These are phyloP conservation scores for Coemansia sp. DNA, from an alignment of 371 early-diverging fungal species.

Conservation along the genomic window DNA sequence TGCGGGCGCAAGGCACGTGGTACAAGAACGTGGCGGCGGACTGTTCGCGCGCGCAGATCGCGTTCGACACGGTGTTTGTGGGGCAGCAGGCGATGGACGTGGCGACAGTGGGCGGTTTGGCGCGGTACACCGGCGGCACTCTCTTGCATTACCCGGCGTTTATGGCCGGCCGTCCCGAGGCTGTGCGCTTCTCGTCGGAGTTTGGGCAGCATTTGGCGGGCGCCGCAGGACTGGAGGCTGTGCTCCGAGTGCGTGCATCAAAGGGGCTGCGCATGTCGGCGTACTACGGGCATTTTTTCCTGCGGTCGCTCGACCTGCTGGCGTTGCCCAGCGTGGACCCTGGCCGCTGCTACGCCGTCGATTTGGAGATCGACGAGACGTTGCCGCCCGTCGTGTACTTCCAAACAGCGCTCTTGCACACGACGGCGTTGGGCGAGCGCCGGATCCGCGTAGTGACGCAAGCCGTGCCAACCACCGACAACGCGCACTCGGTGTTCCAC, in stretches of 20 bases:
- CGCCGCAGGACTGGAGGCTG: conserved; percentile 71
- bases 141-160: conserved; percentile 95
- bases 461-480: conserved; percentile 83
- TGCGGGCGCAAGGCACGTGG: conserved; percentile 81
- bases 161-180: conserved; percentile 85
- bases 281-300: conserved; percentile 96
- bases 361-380: conserved; percentile 84
- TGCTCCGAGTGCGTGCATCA: conserved; percentile 92
- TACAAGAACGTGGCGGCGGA: conserved; percentile 95
- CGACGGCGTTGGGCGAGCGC: conserved; percentile 81
- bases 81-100: conserved; percentile 88
- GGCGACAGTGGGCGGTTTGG: conserved; percentile 84
- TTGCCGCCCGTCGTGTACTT: conserved; percentile 83
- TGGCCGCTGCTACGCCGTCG: conserved; percentile 91
- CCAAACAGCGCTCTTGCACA: conserved; percentile 96
- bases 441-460: conserved; percentile 95
- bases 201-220: conserved; percentile 58
- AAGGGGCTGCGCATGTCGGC: conserved; percentile 84
- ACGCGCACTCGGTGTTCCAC: conserved; percentile 76
- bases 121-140: conserved; percentile 94
- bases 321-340: conserved; percentile 94
- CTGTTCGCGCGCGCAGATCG: conserved; percentile 88
- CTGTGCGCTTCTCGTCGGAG: conserved; percentile 81
- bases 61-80: conserved; percentile 92
- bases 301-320: conserved; percentile 92